phyloP scores from a whole-genome alignment of 495 filamentous ascomycete species.

The Eremomyces bilateralis region DNA sequence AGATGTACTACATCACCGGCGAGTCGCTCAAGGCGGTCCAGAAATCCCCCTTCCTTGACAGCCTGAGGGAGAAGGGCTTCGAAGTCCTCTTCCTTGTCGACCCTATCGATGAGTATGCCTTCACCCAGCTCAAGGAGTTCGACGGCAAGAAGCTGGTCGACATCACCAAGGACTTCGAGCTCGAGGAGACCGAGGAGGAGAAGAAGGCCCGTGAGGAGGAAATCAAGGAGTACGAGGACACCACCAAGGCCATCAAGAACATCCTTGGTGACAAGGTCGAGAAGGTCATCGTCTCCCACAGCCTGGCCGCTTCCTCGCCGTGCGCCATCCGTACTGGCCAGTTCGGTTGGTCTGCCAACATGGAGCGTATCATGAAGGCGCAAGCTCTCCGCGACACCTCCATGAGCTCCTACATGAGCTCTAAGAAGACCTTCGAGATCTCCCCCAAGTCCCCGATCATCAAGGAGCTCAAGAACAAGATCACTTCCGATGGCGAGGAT shows the following conservation, averaged over 20 bases:
- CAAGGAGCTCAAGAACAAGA: constrained; percentile 95
- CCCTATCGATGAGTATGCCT: constrained; percentile 99
- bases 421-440: constrained; percentile 99
- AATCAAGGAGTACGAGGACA: constrained; percentile 90
- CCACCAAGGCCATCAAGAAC: constrained; percentile 95
- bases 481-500: constrained; percentile 88
- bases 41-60: constrained; percentile 97
- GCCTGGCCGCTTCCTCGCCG: constrained; percentile 81
- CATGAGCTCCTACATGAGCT: constrained; percentile 99
- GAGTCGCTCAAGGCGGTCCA: constrained; percentile 95
- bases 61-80: constrained; percentile 98
- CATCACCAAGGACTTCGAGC: constrained; percentile 99
- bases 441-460: constrained; percentile 95
- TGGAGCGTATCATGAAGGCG: constrained; percentile 99
- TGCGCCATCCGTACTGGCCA: constrained; percentile 99
- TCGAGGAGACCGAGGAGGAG: constrained; percentile 99
- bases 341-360: constrained; percentile 99
- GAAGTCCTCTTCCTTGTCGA: constrained; percentile 98
- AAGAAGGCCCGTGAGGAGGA: constrained; percentile 89
- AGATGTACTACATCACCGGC: constrained; percentile 99
- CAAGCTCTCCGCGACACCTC: constrained; percentile 98
- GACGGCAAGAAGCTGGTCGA: constrained; percentile 99
- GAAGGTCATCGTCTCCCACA: constrained; percentile 99
- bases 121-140: constrained; percentile 99
- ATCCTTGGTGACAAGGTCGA: constrained; percentile 98